phyloP scores from a whole-genome alignment of 768 basidiomycete species.

The Mycena amicta region DNA sequence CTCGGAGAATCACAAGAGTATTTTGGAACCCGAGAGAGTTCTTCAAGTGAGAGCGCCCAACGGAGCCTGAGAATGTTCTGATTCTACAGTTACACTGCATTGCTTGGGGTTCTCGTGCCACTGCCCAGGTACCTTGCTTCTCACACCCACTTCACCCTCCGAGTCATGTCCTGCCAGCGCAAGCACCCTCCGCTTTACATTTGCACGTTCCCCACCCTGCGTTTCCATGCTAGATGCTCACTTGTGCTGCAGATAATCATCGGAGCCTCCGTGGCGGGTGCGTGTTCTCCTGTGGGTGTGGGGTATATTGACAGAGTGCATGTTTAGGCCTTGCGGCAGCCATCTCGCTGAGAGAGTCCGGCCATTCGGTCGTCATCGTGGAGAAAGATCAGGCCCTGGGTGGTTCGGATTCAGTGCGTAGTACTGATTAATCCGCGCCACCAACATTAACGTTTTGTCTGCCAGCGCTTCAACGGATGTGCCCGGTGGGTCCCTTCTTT shows the following conservation, averaged over 20 bases:
- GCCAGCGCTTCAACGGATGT: not conserved
- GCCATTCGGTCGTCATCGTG: constrained; percentile 46
- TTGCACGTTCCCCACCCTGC: too few species aligned
- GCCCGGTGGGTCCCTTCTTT: not conserved
- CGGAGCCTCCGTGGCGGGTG: constrained; percentile 10
- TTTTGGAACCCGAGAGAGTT: too few species aligned
- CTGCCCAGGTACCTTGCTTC: too few species aligned
- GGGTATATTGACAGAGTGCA: not conserved
- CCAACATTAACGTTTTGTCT: not conserved
- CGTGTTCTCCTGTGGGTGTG: not conserved
- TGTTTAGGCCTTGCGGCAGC: constrained; percentile 42
- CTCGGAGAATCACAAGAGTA: too few species aligned
- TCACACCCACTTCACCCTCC: too few species aligned
- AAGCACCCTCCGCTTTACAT: too few species aligned
- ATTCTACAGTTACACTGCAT: too few species aligned
- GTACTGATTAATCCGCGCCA: not conserved
- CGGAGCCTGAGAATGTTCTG: too few species aligned
- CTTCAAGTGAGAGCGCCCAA: too few species aligned
- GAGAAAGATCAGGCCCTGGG: constrained; percentile 30
- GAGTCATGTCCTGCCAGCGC: too few species aligned
- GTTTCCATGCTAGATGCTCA: too few species aligned
- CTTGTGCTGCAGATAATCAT: constrained; percentile 5
- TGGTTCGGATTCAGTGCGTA: not conserved
- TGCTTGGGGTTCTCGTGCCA: too few species aligned
- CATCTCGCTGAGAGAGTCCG: constrained; percentile 39